These are phyloP conservation scores for Colletotrichum siamense DNA, from an alignment of 2,329 filamentous ascomycete genomes.

Conservation along the genomic window DNA sequence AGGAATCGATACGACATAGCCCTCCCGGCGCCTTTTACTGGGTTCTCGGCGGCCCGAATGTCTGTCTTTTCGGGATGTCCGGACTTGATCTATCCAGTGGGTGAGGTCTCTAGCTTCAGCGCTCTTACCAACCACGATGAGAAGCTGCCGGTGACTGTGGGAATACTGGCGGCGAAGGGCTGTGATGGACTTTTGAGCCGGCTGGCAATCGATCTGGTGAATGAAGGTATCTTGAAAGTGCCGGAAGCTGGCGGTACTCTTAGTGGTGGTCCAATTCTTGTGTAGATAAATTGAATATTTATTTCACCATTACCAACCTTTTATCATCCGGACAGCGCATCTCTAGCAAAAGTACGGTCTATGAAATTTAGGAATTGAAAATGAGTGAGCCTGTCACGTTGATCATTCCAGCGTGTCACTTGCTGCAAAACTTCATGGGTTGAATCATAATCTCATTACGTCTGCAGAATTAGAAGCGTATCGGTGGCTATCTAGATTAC, in stretches of 20 bases:
- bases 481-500: not conserved
- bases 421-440: not conserved
- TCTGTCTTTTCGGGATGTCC: not conserved
- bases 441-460: not conserved
- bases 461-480: not conserved
- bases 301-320: not conserved
- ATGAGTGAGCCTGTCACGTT: not conserved
- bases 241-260: not conserved
- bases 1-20: not conserved
- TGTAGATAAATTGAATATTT: not conserved
- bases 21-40: not conserved
- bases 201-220: not conserved
- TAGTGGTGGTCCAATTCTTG: not conserved
- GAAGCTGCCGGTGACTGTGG: not conserved
- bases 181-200: not conserved
- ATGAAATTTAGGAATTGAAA: accelerated
- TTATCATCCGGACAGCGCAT: not conserved
- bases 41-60: not conserved
- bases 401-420: not conserved
- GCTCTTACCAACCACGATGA: not conserved
- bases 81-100: not conserved
- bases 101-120: not conserved
- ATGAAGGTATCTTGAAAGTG: not conserved
- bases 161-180: not conserved
- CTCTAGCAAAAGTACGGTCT: not conserved